phyloP scores from a whole-genome alignment of 139 green algal species.

The Chlamydomonas sphaeroides region DNA sequence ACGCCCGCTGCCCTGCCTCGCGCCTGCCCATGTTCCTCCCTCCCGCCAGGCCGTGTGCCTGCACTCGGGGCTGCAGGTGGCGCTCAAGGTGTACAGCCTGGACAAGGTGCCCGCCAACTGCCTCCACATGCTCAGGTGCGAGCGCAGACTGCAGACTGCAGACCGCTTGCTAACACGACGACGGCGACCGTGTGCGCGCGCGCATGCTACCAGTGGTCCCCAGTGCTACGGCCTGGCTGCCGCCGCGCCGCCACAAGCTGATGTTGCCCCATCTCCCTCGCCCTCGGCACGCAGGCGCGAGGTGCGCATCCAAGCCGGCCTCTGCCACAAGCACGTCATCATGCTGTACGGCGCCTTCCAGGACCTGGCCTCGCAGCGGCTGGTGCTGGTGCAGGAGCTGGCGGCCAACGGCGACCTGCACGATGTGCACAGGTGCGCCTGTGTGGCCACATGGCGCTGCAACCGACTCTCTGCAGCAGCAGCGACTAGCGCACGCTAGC shows the following conservation, averaged over 20 bases:
- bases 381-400: conserved; percentile 36
- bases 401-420: conserved; percentile 7
- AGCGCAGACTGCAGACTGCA: too few species aligned
- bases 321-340: neutral
- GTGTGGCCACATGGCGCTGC: neutral
- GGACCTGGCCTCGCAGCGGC: neutral
- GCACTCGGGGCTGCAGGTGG: neutral
- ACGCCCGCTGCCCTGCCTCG: neutral
- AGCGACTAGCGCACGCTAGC: too few species aligned
- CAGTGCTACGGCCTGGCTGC: too few species aligned
- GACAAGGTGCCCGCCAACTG: neutral
- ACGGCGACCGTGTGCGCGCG: too few species aligned
- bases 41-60: neutral
- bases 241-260: too few species aligned
- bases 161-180: too few species aligned
- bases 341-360: conserved; percentile 31
- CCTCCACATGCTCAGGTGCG: neutral
- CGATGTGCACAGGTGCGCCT: neutral
- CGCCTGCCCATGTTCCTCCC: neutral
- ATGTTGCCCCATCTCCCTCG: neutral
- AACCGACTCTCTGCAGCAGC: neutral
- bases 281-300: neutral
- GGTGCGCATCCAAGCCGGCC: neutral
- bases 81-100: conserved; percentile 34
- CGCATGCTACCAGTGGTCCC: too few species aligned